phyloP scores from a whole-genome alignment of 2,329 filamentous ascomycete species.

The Epichloe scottii region DNA sequence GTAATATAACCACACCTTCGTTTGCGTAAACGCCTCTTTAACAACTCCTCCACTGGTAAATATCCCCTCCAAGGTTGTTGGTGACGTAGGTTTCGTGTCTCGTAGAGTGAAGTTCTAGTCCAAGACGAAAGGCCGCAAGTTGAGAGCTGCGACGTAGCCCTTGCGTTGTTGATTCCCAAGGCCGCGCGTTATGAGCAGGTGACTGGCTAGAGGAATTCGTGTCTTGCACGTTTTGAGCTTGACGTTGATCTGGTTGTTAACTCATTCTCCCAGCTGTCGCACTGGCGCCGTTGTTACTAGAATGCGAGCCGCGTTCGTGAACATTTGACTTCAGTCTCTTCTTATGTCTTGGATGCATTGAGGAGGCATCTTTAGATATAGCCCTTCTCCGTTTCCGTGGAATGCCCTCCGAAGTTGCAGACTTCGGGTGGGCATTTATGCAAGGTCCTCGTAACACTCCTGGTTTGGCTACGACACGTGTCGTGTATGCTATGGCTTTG shows the following conservation, averaged over 20 bases:
- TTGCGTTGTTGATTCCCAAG: neutral
- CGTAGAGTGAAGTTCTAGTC: neutral
- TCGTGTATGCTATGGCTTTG: too few species aligned
- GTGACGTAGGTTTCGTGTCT: neutral
- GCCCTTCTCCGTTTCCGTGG: neutral
- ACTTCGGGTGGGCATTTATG: neutral
- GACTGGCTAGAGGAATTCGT: neutral
- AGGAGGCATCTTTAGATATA: neutral
- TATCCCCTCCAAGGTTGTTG: neutral
- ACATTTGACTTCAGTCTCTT: conserved; percentile 2
- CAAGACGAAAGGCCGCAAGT: neutral
- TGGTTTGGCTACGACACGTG: neutral
- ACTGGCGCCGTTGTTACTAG: too few species aligned
- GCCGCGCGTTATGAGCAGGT: neutral
- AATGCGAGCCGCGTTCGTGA: neutral
- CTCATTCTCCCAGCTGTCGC: neutral
- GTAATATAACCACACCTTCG: conserved; percentile 4
- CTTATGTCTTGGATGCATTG: neutral
- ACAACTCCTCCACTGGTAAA: neutral
- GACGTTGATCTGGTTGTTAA: neutral
- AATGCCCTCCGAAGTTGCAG: neutral
- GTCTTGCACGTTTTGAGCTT: neutral
- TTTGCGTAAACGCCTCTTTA: conserved; percentile 3
- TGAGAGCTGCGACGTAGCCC: conserved; percentile 5
- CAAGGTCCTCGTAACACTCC: too few species aligned